Conservation (phyloP, 2,329 filamentous ascomycete species). For the Aureobasidium leucospermi region DNA sequence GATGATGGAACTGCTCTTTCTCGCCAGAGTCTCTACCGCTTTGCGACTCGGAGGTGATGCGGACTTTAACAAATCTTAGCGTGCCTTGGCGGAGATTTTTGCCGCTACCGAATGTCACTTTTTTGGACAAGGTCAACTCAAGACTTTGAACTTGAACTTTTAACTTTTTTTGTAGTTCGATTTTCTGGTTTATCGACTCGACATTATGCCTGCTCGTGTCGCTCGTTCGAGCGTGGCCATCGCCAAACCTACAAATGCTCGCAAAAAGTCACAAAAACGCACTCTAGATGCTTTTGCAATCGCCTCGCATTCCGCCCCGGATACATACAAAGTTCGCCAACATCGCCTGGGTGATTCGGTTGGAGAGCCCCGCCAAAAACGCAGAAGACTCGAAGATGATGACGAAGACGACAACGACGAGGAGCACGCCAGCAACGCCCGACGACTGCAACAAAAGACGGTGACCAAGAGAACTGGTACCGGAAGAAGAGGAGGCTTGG, state of each 20-base stretch:
- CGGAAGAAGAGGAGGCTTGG: conserved; percentile 13
- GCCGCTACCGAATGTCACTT: not conserved
- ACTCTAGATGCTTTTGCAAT: conserved; percentile 58
- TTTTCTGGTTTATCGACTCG: not conserved
- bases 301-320: conserved; percentile 51
- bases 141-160: not conserved
- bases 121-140: not conserved
- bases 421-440: conserved; percentile 27
- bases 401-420: conserved; percentile 48
- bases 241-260: conserved; percentile 26
- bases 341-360: conserved; percentile 52
- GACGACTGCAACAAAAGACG: conserved; percentile 26
- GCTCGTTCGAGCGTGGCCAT: conserved; percentile 29
- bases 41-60: conserved; percentile 13
- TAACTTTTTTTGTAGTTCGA: not conserved
- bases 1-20: not conserved
- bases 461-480: conserved; percentile 20
- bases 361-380: conserved; percentile 35
- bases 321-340: conserved; percentile 46
- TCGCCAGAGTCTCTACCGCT: not conserved
- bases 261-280: conserved; percentile 44
- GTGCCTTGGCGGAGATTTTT: conserved; percentile 5
- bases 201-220: conserved; percentile 39
- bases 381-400: conserved; percentile 37
- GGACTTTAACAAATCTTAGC: conserved; percentile 6